Base-by-base conservation (phyloP, 2,329 filamentous ascomycete species). In the Neofusicoccum sp. region DNA sequence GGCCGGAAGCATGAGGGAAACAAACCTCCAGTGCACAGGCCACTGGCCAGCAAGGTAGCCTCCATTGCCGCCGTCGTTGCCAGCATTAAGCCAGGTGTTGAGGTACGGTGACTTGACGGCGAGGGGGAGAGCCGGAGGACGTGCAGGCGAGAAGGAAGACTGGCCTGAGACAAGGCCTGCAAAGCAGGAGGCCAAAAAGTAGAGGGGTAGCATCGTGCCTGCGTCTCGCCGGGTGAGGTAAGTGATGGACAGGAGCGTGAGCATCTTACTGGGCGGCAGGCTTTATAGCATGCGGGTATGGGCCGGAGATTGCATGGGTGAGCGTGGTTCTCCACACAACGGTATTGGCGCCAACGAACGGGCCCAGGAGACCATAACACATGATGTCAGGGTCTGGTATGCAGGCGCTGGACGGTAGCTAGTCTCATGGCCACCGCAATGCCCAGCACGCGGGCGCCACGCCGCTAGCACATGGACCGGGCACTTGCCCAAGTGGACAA, bases 41-140 rank as follows among this genome's bases (percentile, higher is more conserved):
- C 88, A 93, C 70, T 86, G 76, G 2, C 89, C 89, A 0, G 89
- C 84, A 34, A 93, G 80, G 64, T 89, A 84, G 1, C 88, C 88
- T 37, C 87, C 87, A 70, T 88, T 85, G 8, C 85, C 84, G 28
- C 83, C 85, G 71, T 87, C 81, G 33, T 79, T 84, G 1, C 87
- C 87, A 8, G 83, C 87, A 63, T 63, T 63, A 28, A 63, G 61
- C 88, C 89, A 92, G 12, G 87, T 85, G 71, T 85, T 92, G 14
- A 93, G 76, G 68, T 93, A 94, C 0, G 91, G 91, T 8, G 87
- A 89, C 66, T 86, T 87, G 48, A 93, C 90, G 47, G 89, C 89
- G 37, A 94, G 76, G 11, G 91, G 90, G 33, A 90, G 80, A 1
- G 89, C 83, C 14, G 89, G 89, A 45, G 89, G 88, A 6, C 87